Base-by-base conservation (phyloP, 768 basidiomycete species). In the Porpolomopsis calyptriformis region DNA sequence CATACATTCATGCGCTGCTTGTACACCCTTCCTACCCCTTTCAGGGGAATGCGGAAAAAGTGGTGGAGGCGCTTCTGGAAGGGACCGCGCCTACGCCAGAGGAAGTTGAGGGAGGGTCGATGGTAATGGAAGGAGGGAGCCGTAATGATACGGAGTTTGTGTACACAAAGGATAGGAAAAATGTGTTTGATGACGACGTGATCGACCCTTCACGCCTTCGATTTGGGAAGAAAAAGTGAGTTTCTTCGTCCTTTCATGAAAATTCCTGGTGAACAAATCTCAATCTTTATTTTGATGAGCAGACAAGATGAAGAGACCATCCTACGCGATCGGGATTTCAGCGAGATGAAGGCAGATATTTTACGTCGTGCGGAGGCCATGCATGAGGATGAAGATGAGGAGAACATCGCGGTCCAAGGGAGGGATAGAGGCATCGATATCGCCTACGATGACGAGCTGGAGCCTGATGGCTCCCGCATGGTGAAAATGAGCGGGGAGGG, bases 261-360 rank as follows among this genome's bases (percentile, higher is more conserved):
- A 20, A 11, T 22, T 41, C 6, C 1, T 22, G 23, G 26, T 40
- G n/a, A 51, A 36, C 22, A 46, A 40, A 9, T 18, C 24, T 38
- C 23, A 40, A 22, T n/a, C n/a, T n/a, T n/a, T 43, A 41, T 22
- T 12, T n/a, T 8, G 18, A 14, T 27, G 25, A 10, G 23, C 40
- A 78, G 78, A 19, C 69, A 72, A 26, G 71, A 77, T 23, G 67
- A 64, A 11, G 52, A 56, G n/a, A 55, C 58, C 14, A 55, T 76
- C 11, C 58, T 79, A 6, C 69, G 70, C 11, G 85, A 91, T 54
- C 71, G 70, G 4, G 61, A 68, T 1, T 74, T 75, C 55, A 69
- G 77, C n/a, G 80, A 81, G 52, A 83, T 92, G 76, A 91, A 93
- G 56, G 77, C 77, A 1, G 82, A 85, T 45, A 92, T 92, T 53